phyloP scores from a whole-genome alignment of 331 rosid species.

The Spiraea crenata region DNA sequence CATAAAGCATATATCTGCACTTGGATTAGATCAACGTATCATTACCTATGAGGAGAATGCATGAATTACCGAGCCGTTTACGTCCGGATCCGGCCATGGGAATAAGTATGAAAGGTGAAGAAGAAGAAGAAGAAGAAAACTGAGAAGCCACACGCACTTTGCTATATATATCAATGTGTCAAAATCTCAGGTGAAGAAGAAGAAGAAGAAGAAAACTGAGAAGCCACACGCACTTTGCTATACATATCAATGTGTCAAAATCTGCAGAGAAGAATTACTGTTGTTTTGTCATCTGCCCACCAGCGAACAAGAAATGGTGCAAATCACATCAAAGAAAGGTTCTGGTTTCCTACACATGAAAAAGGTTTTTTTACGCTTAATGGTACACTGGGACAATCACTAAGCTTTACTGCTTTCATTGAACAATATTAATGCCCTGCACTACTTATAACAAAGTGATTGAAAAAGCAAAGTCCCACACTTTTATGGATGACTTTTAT shows the following conservation, averaged over 20 bases:
- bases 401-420: constrained; percentile 6
- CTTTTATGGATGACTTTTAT: constrained; percentile 6
- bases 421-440: constrained; percentile 13
- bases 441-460: constrained; percentile 1
- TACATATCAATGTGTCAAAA: neutral
- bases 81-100: constrained; percentile 55
- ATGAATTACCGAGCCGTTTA: constrained; percentile 55
- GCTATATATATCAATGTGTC: neutral
- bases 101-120: neutral
- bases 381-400: constrained; percentile 52
- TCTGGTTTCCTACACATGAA: neutral
- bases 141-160: constrained; percentile 7
- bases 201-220: constrained; percentile 26
- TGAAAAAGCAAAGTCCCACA: constrained; percentile 24
- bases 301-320: constrained; percentile 2
- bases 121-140: constrained; percentile 17
- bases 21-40: too few relatives aligned
- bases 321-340: too few relatives aligned
- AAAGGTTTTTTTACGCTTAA: constrained; percentile 23
- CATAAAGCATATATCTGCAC: too few relatives aligned
- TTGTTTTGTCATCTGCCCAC: neutral
- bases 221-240: neutral
- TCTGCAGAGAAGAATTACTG: neutral
- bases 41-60: constrained; percentile 86
- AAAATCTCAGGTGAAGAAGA: too few relatives aligned